Evolutionary conservation across 768 basidiomycete species (phyloP).

Genomic region (Boletus rufocinnamomeus): DNA sequence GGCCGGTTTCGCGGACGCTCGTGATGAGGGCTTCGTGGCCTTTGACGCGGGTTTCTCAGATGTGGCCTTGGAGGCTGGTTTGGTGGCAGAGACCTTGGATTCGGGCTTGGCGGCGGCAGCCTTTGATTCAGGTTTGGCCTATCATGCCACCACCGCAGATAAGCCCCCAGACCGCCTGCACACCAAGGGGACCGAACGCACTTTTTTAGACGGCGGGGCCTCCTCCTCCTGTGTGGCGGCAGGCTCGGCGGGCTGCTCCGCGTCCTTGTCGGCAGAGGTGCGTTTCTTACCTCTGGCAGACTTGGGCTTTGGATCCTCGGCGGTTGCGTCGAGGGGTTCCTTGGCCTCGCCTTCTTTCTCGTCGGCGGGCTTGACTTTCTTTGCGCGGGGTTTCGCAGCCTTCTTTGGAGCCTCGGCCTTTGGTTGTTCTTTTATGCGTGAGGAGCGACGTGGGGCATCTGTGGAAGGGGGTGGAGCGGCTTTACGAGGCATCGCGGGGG

Average conservation of each 20-base stretch:
- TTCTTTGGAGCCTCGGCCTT: slow-evolving; percentile 59
- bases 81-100: slow-evolving; percentile 33
- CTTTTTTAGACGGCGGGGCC: slow-evolving; percentile 68
- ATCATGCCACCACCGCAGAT: slow-evolving; percentile 3
- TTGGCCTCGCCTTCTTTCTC: slow-evolving; percentile 50
- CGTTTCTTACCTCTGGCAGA: slow-evolving; percentile 60
- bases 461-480: slow-evolving; percentile 48
- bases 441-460: slow-evolving; percentile 56
- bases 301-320: slow-evolving; percentile 43
- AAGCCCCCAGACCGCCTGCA: neutral
- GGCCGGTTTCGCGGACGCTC: slow-evolving; percentile 43
- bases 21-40: slow-evolving; percentile 42
- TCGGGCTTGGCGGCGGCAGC: slow-evolving; percentile 33
- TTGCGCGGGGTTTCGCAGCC: slow-evolving; percentile 60
- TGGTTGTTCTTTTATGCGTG: slow-evolving; percentile 73
- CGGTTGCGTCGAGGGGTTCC: slow-evolving; percentile 32
- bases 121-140: slow-evolving; percentile 49
- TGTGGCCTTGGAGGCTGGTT: slow-evolving; percentile 36
- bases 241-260: slow-evolving; percentile 38
- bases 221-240: slow-evolving; percentile 40
- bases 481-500: slow-evolving; percentile 66
- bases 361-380: slow-evolving; percentile 41
- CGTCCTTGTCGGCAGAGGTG: slow-evolving; percentile 41
- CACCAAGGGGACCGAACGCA: slow-evolving; percentile 28
- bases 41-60: slow-evolving; percentile 46